Evolutionary conservation across 2,329 filamentous ascomycete species (phyloP), one percentile per base, ranked within the genome.

Genomic region (Aspergillus novofumigatus): DNA sequence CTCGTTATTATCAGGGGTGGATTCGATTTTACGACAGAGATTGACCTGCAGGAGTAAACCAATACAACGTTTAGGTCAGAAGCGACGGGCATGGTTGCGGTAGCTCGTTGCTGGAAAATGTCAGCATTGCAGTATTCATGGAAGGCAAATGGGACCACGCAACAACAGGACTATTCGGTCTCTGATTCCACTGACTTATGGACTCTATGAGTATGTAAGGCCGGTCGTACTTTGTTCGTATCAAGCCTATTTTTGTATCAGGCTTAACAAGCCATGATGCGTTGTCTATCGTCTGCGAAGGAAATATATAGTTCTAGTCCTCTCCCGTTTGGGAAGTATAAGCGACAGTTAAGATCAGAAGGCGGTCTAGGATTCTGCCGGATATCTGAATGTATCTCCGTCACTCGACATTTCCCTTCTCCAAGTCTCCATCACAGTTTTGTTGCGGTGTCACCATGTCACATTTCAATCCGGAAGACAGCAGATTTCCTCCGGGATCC

Each of bases 401-500:
- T 51, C 48, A 14, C 28, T 25, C 41, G 35, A 32, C 48, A 10
- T 5, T 41, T n/a, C n/a, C 48, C 49, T 11, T 54, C 49, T 26
- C 28, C 38, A 44, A 48, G 51, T 56, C 17, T 35, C 28, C 47
- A 49, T 52, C 55, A 38, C 45, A 21, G 21, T 48, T 57, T 11
- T n/a, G 62, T 65, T 56, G 48, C 49, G 23, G 25, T 50, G 4
- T 59, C 32, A 60, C 52, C 49, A 73, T 73, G 71, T 66, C 67
- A 58, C 63, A 66, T 59, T 58, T 65, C 26, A 62, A 64, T 52
- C 59, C 67, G 50, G 62, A 71, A 26, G 67, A 74, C 51, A 63
- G 56, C 47, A 66, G 67, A 47, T 63, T 66, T 44, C 56, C 62
- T 17, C 52, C 66, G 9, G 67, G 62, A 7, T 55, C 64, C 6